Percentiles rank a stretch among this genome's conserved stretches.
Conservation (phyloP, 495 filamentous ascomycete genomes). For the Neurospora terricola region DNA sequence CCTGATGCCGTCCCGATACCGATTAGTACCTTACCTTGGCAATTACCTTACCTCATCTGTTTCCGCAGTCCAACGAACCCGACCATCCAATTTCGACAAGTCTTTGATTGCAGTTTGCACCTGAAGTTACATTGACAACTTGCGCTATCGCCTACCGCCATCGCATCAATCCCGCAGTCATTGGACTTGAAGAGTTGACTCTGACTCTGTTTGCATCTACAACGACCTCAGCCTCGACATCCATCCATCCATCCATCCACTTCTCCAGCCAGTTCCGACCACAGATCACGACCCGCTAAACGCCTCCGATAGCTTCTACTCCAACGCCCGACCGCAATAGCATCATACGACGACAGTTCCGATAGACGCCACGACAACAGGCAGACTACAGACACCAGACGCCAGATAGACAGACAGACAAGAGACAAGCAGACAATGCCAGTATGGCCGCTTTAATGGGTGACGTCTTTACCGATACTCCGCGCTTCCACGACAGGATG, state of each 20-base stretch:
- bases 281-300: background rate
- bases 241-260: background rate
- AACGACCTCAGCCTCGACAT: background rate
- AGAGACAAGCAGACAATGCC: conserved; percentile 12
- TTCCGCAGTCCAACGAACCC: background rate
- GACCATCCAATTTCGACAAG: background rate
- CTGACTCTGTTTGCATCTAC: background rate
- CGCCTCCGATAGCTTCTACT: background rate
- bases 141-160: background rate
- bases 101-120: background rate
- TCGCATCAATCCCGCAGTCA: background rate
- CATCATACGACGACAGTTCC: background rate
- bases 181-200: background rate
- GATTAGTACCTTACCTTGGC: background rate
- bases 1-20: background rate
- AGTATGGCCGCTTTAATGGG: conserved; percentile 40
- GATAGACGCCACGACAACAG: background rate
- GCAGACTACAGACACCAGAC: conserved; percentile 3
- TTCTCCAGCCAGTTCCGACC: background rate
- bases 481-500: conserved; percentile 39
- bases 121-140: background rate
- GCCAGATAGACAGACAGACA: background rate
- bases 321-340: background rate
- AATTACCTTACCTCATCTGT: background rate
- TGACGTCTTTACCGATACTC: conserved; percentile 36